Percentiles rank a stretch among this genome's conserved stretches.
phyloP scores from a whole-genome alignment of 805 yeast genomes.

The Ogataea trehalophila region DNA sequence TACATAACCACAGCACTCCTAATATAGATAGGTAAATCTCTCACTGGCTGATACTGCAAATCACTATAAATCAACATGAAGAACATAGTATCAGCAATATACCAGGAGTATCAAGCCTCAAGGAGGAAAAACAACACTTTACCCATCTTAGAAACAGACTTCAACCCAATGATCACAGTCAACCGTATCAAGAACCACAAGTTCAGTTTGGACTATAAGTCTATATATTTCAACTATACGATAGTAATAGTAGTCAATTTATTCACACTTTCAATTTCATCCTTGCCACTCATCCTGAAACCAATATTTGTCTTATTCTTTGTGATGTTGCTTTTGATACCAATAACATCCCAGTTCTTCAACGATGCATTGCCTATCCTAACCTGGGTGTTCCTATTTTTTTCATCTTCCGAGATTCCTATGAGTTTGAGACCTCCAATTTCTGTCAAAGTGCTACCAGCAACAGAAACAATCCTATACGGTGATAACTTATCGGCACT shows the following conservation, averaged over 20 bases:
- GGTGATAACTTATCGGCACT: constrained; percentile 89
- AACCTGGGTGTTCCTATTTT: constrained; percentile 83
- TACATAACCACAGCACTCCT: no score
- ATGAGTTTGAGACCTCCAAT: constrained; percentile 76
- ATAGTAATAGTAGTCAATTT: constrained; percentile 15
- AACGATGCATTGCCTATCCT: constrained; percentile 78
- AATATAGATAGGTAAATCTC: no score
- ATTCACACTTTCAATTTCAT: constrained; percentile 23
- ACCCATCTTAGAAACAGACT: constrained; percentile 8
- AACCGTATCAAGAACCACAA: constrained; percentile 2
- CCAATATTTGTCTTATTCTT: constrained; percentile 9
- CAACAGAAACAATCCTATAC: constrained; percentile 85
- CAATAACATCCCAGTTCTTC: constrained; percentile 82
- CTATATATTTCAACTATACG: constrained; percentile 12
- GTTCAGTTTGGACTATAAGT: constrained; percentile 2
- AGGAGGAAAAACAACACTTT: constrained; percentile 9
- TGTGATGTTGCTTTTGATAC: constrained; percentile 44
- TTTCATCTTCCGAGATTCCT: constrained; percentile 72
- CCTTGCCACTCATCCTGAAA: constrained; percentile 14
- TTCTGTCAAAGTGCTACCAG: constrained; percentile 84
- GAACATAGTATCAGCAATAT: constrained; percentile 5
- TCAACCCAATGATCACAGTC: constrained; percentile 11
- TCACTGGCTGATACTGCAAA: no score
- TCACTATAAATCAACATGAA: background rate
- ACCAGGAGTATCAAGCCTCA: constrained; percentile 12